Conservation (phyloP, 768 basidiomycete genomes). For the Wakefieldia striispora region DNA sequence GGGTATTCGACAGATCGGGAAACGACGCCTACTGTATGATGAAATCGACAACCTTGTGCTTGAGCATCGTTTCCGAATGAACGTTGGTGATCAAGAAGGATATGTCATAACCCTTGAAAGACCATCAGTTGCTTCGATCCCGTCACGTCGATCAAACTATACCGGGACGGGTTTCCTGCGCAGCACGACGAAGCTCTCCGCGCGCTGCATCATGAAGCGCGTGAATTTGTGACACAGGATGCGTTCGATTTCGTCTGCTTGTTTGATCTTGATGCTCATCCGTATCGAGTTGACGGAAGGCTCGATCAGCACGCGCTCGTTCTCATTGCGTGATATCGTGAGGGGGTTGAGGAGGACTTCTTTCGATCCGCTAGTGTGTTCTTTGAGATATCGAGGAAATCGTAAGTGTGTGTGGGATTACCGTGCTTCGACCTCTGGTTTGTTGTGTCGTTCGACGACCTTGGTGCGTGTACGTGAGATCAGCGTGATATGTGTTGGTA, state of each 20-base stretch:
- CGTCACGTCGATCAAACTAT: slow-evolving; percentile 23
- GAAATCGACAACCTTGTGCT: slow-evolving; percentile 99
- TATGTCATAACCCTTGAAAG: slow-evolving; percentile 88
- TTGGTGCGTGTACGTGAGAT: slow-evolving; percentile 29
- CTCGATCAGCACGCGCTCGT: slow-evolving; percentile 96
- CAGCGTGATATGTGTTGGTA: slow-evolving; percentile 4
- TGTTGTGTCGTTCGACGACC: slow-evolving; percentile 97
- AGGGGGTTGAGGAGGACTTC: slow-evolving; percentile 94
- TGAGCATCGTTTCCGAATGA: slow-evolving; percentile 97
- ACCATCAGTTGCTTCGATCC: slow-evolving; percentile 14
- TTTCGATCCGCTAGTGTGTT: slow-evolving; percentile 69
- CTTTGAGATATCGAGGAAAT: slow-evolving; percentile 5
- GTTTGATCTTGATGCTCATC: slow-evolving; percentile 97
- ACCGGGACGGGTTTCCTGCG: slow-evolving; percentile 91
- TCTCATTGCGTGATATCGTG: slow-evolving; percentile 94
- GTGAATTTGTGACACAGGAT: slow-evolving; percentile 98
- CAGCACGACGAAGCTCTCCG: slow-evolving; percentile 95
- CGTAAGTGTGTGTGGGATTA: slow-evolving; percentile 34
- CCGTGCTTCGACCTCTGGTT: slow-evolving; percentile 92
- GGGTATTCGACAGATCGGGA: background rate
- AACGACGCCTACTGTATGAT: slow-evolving; percentile 82
- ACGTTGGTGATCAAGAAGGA: slow-evolving; percentile 97
- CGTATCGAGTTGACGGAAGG: slow-evolving; percentile 97
- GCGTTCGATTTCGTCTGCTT: slow-evolving; percentile 97
- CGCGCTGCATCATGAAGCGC: slow-evolving; percentile 98